Base-by-base conservation (phyloP, 2,329 filamentous ascomycete species). In the Whalleya microplaca region DNA sequence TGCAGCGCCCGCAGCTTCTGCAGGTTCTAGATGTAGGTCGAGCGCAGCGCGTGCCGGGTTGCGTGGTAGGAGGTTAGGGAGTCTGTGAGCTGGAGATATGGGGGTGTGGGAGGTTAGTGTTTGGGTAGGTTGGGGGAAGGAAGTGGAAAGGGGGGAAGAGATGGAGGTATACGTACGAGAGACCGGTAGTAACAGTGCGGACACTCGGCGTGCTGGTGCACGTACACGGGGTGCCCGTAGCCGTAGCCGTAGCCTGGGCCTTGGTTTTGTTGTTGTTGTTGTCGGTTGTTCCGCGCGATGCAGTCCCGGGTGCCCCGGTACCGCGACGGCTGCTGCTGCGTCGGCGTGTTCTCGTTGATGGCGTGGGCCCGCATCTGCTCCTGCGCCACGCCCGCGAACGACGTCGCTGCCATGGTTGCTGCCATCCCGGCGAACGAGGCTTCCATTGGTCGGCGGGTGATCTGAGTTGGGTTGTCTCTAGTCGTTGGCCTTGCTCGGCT, bases 1-100 rank as follows among this genome's bases (percentile, higher is more conserved):
- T 67, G 64, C 18, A 59, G 51, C 21, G 49, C 55, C n/a, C 54
- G 42, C 10, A 68, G 63, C 45, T 65, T 56, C 10, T 56, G 57
- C n/a, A 66, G 58, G 57, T 67, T 68, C 60, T 55, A 63, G 23
- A 61, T 18, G 59, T 68, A 68, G 1, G 65, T 67, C 8, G 63
- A 58, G 12, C 63, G 57, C 2, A 68, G 63, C 19, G 46, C 37
- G 1, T 45, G 46, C 16, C 65, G 49, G 41, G 61, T 21, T 1
- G 47, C 46, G 45, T 64, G 62, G 56, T 68, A 68, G 5, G 56
- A 58, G 41, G 63, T 54, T 41, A 67, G 60, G 40, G 66, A 63
- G 37, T 57, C 55, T n/a, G 52, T 61, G 42, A 67, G 61, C 66
- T 67, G 29, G 16, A 10, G 6, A 12, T 7, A 9, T 27, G 23